Evolutionary conservation across 2,329 filamentous ascomycete species (phyloP).

Genomic region (Pezicula rhizophila): DNA sequence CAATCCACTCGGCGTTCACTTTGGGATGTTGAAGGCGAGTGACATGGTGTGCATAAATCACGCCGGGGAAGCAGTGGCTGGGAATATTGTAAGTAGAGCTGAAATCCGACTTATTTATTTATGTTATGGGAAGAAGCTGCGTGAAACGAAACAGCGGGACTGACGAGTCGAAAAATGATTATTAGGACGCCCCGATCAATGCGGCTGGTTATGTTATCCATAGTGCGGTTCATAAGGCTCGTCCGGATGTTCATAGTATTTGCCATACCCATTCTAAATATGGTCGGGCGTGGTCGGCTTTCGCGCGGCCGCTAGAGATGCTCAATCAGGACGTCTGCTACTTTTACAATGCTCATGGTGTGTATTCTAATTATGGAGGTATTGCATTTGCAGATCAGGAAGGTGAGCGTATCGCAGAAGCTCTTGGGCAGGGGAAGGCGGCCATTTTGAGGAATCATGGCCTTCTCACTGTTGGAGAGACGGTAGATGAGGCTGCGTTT

Average conservation of each 20-base stretch:
- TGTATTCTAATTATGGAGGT: slow-evolving; percentile 38
- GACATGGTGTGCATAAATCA: slow-evolving; percentile 40
- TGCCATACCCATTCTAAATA: slow-evolving; percentile 5
- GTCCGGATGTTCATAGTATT: slow-evolving; percentile 4
- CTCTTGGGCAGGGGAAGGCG: slow-evolving; percentile 33
- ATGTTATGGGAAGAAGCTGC: too few species aligned
- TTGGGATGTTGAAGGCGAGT: slow-evolving; percentile 30
- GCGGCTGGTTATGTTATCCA: slow-evolving; percentile 7
- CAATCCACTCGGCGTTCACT: slow-evolving; percentile 4
- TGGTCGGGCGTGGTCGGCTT: slow-evolving; percentile 5
- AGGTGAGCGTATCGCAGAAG: slow-evolving; percentile 35
- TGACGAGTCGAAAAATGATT: too few species aligned
- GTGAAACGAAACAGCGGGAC: not conserved
- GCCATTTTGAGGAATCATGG: slow-evolving; percentile 36
- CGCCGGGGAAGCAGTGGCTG: slow-evolving; percentile 34
- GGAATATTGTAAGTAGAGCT: slow-evolving; percentile 15
- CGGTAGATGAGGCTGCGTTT: slow-evolving; percentile 36
- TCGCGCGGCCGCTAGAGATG: slow-evolving; percentile 7
- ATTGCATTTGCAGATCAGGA: slow-evolving; percentile 38
- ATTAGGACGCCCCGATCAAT: slow-evolving; percentile 1
- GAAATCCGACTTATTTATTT: too few species aligned
- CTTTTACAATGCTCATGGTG: slow-evolving; percentile 26
- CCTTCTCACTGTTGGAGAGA: slow-evolving; percentile 20
- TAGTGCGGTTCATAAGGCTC: slow-evolving; percentile 1
- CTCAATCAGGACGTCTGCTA: slow-evolving; percentile 28